Evolutionary conservation across 306 rosid species (phyloP).

Genomic region (Inga laurina): DNA sequence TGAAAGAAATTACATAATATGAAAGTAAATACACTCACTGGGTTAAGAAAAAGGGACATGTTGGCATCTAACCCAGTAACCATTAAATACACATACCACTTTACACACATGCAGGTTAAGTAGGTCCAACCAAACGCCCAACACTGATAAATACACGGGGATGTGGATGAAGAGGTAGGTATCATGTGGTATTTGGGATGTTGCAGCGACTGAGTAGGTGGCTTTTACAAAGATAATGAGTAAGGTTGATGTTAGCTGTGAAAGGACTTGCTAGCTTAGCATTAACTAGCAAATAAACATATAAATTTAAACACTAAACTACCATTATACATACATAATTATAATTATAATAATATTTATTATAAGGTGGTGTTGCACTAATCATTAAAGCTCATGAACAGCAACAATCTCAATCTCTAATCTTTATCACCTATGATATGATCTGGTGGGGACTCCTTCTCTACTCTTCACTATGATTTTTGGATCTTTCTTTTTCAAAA

Average conservation of each 20-base stretch:
- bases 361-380: conserved; percentile 22
- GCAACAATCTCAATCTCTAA: conserved; percentile 20
- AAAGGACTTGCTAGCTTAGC: neutral
- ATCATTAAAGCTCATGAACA: conserved; percentile 24
- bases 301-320: conserved; percentile 17
- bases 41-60: neutral
- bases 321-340: neutral
- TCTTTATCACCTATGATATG: neutral
- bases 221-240: neutral
- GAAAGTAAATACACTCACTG: neutral
- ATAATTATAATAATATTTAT: conserved; percentile 11
- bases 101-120: neutral
- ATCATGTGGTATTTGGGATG: neutral
- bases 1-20: neutral
- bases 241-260: neutral
- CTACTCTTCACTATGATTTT: conserved; percentile 56
- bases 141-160: neutral
- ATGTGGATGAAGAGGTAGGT: neutral
- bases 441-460: neutral
- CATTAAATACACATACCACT: neutral
- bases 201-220: neutral
- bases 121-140: neutral
- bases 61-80: neutral
- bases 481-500: neutral
- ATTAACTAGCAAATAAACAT: neutral